phyloP scores from a whole-genome alignment of 345 rosid genomes.

The Clarkia xantiana region DNA sequence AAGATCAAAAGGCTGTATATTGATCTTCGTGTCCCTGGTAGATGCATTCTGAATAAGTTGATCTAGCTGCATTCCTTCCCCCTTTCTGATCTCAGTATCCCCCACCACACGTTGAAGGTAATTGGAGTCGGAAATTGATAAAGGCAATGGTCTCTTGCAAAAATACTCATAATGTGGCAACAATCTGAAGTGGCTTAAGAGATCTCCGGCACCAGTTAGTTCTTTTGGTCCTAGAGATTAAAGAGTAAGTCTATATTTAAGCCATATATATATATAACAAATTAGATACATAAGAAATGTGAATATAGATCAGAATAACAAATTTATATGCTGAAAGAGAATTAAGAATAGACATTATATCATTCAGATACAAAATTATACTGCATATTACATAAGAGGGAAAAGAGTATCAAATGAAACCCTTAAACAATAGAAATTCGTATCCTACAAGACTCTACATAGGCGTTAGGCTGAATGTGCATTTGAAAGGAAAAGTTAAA shows the following conservation, averaged over 20 bases:
- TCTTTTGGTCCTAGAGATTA: conserved; percentile 51
- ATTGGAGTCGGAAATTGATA: conserved; percentile 57
- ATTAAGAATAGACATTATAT: no score
- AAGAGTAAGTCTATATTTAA: neutral
- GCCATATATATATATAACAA: neutral
- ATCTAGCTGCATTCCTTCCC: conserved; percentile 82
- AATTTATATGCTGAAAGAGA: no score
- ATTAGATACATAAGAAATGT: neutral
- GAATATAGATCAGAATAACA: no score
- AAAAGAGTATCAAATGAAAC: no score
- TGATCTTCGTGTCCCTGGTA: conserved; percentile 28
- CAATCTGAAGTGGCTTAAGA: conserved; percentile 61
- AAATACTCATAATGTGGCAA: conserved; percentile 64
- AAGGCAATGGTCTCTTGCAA: conserved; percentile 74
- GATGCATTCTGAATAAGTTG: conserved; percentile 46
- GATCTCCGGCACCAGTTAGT: conserved; percentile 74
- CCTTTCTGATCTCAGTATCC: conserved; percentile 72
- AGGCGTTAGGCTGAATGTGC: no score
- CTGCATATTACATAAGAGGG: no score
- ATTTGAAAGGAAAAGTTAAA: no score
- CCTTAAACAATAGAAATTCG: no score
- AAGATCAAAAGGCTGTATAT: conserved; percentile 59
- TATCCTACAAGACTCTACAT: no score
- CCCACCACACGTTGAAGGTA: conserved; percentile 77
- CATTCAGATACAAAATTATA: no score